Base-by-base conservation (phyloP, 1,139 yeast genomes). In the Candida tunisiensis region DNA sequence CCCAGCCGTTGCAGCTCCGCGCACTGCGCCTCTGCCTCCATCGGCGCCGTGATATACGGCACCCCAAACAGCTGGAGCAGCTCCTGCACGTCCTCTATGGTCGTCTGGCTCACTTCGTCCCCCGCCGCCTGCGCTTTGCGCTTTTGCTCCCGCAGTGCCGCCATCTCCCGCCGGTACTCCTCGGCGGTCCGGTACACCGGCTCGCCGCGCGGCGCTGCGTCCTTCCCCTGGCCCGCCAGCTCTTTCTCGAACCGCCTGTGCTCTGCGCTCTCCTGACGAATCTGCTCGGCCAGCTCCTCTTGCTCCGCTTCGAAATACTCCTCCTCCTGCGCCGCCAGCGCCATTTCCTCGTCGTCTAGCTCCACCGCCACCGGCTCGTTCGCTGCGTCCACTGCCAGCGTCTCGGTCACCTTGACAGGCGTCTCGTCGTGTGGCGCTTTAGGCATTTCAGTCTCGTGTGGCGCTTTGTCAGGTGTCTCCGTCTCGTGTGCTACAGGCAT, bases 1-100 rank as follows among this genome's bases (percentile, higher is more conserved):
- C 67, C 68, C 11, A 82, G 49, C 15, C 53, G 50, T 27, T 69
- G 51, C 8, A 88, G 53, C 38, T 74, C 80, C 0, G 94, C 95
- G 52, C 98, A 88, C 44, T 88, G 98, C 0, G 96, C 95, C 55
- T 88, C 98, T 1, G 98, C 98, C 51, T 88, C 98, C 82, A 80
- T 82, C 0, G 96, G 96, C 0, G 96, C 95, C 0, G 94, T 80
- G 6, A 88, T 66, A 40, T 69, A 88, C 0, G 98, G 98, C 8
- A 88, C 77, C 1, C 98, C 98, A 56, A 91, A 91, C 31, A 91
- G 36, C 19, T 74, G 66, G 5, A 91, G 57, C 22, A 91, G 57
- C 34, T 82, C 93, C 49, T 88, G 95, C 8, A 92, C 91, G 45
- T 88, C 96, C 25, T 63, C 61, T 14, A 88, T 67, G 96, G 91